Percentiles rank a stretch among this genome's conserved stretches.
phyloP scores from a whole-genome alignment of 2,329 filamentous ascomycete genomes.

The Pseudohalonectria lignicola region DNA sequence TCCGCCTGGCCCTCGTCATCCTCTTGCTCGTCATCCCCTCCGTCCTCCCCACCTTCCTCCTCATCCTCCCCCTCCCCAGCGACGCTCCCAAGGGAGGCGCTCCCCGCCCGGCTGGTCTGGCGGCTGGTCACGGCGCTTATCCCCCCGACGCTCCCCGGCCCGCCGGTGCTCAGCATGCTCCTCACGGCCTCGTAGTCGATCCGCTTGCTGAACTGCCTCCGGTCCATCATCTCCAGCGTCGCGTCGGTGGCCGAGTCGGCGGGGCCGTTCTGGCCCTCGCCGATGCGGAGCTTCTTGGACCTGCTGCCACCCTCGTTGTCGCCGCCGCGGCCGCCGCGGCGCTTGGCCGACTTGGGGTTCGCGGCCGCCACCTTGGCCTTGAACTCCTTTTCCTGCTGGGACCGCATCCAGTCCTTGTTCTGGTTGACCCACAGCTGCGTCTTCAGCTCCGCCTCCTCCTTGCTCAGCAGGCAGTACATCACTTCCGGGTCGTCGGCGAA shows the following conservation, averaged over 20 bases:
- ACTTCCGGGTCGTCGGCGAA: conserved; percentile 89
- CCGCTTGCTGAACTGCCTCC: conserved; percentile 58
- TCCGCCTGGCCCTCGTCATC: conserved; percentile 9
- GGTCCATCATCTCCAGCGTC: conserved; percentile 57
- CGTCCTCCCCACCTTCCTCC: conserved; percentile 1
- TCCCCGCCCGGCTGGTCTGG: conserved; percentile 21
- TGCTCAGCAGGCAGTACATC: conserved; percentile 61
- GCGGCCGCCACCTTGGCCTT: conserved; percentile 48
- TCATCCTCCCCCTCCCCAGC: background rate
- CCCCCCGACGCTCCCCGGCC: conserved; percentile 36
- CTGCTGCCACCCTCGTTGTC: conserved; percentile 31
- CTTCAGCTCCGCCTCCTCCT: conserved; percentile 69
- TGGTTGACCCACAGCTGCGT: conserved; percentile 90
- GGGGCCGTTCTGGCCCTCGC: conserved; percentile 55
- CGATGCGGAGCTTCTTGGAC: conserved; percentile 45
- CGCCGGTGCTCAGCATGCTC: conserved; percentile 37
- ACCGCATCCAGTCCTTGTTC: conserved; percentile 87
- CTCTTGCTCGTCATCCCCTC: conserved; percentile 6
- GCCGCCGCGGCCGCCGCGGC: conserved; percentile 18
- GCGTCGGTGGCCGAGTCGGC: conserved; percentile 60
- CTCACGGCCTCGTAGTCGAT: conserved; percentile 62
- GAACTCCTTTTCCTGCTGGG: conserved; percentile 74
- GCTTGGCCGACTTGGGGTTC: conserved; percentile 11
- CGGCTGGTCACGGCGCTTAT: conserved; percentile 27
- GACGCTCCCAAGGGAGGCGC: conserved; percentile 13